These are phyloP conservation scores for Fusarium foetens DNA, from an alignment of 2,329 filamentous ascomycete genomes.

Conservation along the genomic window DNA sequence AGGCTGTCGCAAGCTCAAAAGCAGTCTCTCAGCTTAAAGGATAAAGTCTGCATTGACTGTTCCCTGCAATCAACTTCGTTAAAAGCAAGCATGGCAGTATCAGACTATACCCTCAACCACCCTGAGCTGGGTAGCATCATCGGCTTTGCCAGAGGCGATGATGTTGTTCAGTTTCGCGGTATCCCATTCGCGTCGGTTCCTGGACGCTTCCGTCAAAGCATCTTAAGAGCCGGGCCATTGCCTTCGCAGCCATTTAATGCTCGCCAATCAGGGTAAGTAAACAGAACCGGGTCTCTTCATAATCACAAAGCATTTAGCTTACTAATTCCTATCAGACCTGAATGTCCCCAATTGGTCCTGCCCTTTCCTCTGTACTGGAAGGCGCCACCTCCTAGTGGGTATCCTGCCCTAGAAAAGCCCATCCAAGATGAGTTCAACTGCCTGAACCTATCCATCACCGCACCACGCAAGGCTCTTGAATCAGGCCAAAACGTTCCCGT, in stretches of 20 bases:
- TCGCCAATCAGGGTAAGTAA: neutral
- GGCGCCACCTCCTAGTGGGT: neutral
- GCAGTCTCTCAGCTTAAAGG: too few relatives aligned
- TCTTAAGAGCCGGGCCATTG: fast-evolving
- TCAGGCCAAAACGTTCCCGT: neutral
- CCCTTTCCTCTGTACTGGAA: neutral
- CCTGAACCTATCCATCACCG: neutral
- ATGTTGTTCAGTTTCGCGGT: neutral
- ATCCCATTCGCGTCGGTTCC: neutral
- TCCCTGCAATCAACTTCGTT: neutral
- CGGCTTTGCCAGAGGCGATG: neutral
- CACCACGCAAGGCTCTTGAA: neutral
- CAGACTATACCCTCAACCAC: neutral
- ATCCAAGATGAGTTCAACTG: neutral
- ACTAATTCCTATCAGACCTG: neutral
- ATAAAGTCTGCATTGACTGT: neutral
- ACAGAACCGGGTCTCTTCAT: too few relatives aligned
- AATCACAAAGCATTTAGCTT: neutral
- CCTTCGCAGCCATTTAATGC: neutral
- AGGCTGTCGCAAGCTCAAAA: neutral
- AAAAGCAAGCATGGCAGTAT: neutral
- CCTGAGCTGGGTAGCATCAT: neutral
- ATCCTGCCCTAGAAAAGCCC: neutral
- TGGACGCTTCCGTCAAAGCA: neutral
- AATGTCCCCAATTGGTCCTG: neutral